A percentile compares a stretch with the other conserved stretches of the same genome.
phyloP scores from a whole-genome alignment of 352 stramenopile genomes.

The Phytophthora hybrid region DNA sequence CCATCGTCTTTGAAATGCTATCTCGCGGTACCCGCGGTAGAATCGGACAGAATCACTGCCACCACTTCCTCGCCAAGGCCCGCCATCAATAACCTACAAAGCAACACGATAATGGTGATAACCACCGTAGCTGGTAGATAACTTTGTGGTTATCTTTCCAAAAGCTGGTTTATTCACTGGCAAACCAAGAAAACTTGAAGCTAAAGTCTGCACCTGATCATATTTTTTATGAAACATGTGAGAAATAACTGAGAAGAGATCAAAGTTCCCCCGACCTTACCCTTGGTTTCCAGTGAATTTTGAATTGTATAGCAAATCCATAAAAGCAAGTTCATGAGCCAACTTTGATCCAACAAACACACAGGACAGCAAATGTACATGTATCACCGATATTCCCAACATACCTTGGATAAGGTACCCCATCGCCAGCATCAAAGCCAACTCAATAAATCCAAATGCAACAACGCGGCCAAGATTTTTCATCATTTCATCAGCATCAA shows the following conservation, averaged over 20 bases:
- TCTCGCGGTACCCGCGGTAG: neutral
- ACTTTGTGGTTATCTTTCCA: neutral
- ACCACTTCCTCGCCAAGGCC: neutral
- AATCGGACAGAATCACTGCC: no score
- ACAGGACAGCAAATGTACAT: conserved; percentile 39
- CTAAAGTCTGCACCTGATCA: conserved; percentile 2
- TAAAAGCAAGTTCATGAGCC: conserved; percentile 42
- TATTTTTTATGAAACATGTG: neutral
- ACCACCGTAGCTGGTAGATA: neutral
- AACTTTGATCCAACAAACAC: conserved; percentile 41
- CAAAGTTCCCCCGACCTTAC: neutral
- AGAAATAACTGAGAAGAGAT: neutral
- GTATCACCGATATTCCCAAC: conserved; percentile 20
- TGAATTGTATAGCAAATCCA: conserved; percentile 44
- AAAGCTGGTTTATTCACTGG: neutral
- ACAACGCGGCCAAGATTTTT: conserved; percentile 27
- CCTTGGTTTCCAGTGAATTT: conserved; percentile 32
- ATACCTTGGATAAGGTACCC: conserved; percentile 12
- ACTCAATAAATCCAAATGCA: conserved; percentile 24
- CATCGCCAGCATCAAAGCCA: conserved; percentile 20
- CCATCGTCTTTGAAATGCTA: neutral
- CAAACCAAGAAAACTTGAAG: neutral
- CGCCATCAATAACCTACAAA: neutral
- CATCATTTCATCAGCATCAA: conserved; percentile 1
- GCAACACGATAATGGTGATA: neutral